Conservation (phyloP, 805 yeast species). For the Starmerella potacharoeniae region DNA sequence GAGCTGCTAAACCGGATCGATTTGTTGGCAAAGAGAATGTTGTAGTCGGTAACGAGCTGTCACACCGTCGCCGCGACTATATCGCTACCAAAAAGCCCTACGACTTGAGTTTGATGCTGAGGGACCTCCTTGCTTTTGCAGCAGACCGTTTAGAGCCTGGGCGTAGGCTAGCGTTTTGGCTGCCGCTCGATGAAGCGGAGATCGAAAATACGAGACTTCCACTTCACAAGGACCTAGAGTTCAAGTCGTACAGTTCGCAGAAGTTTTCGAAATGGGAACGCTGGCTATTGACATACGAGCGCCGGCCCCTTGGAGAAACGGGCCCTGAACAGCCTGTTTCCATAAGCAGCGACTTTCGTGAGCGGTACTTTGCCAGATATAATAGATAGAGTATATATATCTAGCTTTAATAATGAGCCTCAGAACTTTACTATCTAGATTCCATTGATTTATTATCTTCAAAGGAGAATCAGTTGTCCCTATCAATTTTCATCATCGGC, state of each 20-base stretch:
- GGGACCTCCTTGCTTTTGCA: constrained; percentile 66
- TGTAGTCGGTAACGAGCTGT: constrained; percentile 67
- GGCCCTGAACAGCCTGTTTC: constrained; percentile 43
- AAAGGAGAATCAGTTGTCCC: constrained; percentile 29
- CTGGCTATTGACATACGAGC: constrained; percentile 67
- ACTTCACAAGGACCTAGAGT: constrained; percentile 58
- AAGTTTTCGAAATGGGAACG: constrained; percentile 91
- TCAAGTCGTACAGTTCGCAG: constrained; percentile 68
- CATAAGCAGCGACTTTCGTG: constrained; percentile 48
- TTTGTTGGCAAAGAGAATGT: constrained; percentile 59
- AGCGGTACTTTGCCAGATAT: constrained; percentile 63
- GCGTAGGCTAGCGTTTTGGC: constrained; percentile 89
- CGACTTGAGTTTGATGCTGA: constrained; percentile 61
- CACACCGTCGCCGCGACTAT: constrained; percentile 67
- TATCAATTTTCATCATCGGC: constrained; percentile 28
- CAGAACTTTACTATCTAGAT: constrained; percentile 28
- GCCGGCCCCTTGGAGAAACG: constrained; percentile 33
- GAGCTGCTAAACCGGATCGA: constrained; percentile 56
- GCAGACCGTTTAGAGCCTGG: constrained; percentile 56
- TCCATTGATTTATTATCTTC: constrained; percentile 23
- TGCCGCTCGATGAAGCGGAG: constrained; percentile 93
- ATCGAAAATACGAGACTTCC: constrained; percentile 42
- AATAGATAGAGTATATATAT: background rate
- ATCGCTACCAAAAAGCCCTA: constrained; percentile 90
- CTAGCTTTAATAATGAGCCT: constrained; percentile 10